Percentiles rank a stretch among this genome's conserved stretches.
phyloP scores from a whole-genome alignment of 2,329 filamentous ascomycete species.

The Fusarium penzigii region DNA sequence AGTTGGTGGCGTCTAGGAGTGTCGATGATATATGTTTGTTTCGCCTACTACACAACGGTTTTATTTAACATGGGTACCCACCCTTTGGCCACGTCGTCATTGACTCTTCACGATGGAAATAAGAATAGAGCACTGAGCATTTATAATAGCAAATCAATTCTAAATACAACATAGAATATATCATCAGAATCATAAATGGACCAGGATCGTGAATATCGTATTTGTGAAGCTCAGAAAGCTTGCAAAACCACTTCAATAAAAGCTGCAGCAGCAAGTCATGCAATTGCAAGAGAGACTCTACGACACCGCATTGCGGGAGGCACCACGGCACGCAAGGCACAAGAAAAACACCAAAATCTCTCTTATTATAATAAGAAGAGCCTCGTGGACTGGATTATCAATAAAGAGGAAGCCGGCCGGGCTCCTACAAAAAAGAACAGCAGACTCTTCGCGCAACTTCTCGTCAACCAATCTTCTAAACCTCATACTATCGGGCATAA shows the following conservation, averaged over 20 bases:
- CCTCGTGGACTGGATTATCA: background rate
- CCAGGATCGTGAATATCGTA: background rate
- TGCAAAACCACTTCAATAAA: background rate
- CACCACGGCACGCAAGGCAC: background rate
- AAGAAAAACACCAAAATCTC: background rate
- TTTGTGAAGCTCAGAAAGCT: background rate
- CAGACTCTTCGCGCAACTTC: background rate
- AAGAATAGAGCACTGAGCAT: background rate
- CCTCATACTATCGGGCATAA: background rate
- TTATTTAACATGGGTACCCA: background rate
- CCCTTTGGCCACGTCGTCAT: background rate
- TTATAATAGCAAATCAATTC: background rate
- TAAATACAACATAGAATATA: background rate
- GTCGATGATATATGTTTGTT: background rate
- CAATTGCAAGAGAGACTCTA: background rate
- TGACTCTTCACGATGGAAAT: background rate
- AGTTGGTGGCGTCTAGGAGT: constrained; percentile 4
- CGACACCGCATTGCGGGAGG: background rate
- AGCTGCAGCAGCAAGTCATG: background rate
- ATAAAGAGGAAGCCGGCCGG: background rate
- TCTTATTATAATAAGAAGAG: background rate
- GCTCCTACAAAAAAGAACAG: background rate
- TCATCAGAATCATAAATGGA: background rate
- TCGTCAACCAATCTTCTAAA: background rate
- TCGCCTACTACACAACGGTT: too few relatives aligned